Percentiles rank a stretch among this genome's conserved stretches.
phyloP scores from a whole-genome alignment of 2,329 filamentous ascomycete genomes.

The Sarocladium brachiariae region DNA sequence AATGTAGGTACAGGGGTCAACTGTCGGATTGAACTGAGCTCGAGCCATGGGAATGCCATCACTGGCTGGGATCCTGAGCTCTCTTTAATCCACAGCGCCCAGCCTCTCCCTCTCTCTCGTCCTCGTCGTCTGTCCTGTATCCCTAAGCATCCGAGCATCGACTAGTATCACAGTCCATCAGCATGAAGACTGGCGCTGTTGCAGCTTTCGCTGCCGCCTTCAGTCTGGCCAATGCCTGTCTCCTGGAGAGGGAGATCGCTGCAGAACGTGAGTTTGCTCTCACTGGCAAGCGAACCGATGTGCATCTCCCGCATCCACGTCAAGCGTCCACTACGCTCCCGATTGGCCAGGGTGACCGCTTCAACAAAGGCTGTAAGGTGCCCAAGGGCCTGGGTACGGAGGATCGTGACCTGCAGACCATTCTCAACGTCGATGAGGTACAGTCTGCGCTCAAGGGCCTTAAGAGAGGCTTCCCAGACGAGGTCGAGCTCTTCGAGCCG shows the following conservation, averaged over 20 bases:
- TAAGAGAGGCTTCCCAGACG: slow-evolving; percentile 26
- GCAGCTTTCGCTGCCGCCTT: slow-evolving; percentile 13
- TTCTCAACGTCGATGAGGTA: slow-evolving; percentile 35
- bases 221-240: slow-evolving; percentile 20
- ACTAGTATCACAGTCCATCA: no score
- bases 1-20: background rate
- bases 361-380: slow-evolving; percentile 26
- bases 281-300: slow-evolving; percentile 11
- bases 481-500: slow-evolving; percentile 30
- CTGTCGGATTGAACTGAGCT: background rate
- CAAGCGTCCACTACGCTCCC: slow-evolving; percentile 16
- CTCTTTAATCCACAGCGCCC: background rate
- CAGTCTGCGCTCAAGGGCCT: slow-evolving; percentile 32
- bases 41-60: slow-evolving; percentile 1
- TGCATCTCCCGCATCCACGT: slow-evolving; percentile 12
- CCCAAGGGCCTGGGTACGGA: slow-evolving; percentile 20
- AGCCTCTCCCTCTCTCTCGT: background rate
- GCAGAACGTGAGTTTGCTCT: slow-evolving; percentile 13
- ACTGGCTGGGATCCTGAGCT: background rate
- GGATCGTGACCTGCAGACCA: slow-evolving; percentile 26
- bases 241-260: slow-evolving; percentile 26
- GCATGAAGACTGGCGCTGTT: slow-evolving; percentile 18
- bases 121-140: no score
- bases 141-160: no score
- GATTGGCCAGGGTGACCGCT: slow-evolving; percentile 31